Percentiles rank a stretch among this genome's conserved stretches.
Conservation (phyloP, 108 stramenopile species). For the Pinguiococcus pyrenoidosus region DNA sequence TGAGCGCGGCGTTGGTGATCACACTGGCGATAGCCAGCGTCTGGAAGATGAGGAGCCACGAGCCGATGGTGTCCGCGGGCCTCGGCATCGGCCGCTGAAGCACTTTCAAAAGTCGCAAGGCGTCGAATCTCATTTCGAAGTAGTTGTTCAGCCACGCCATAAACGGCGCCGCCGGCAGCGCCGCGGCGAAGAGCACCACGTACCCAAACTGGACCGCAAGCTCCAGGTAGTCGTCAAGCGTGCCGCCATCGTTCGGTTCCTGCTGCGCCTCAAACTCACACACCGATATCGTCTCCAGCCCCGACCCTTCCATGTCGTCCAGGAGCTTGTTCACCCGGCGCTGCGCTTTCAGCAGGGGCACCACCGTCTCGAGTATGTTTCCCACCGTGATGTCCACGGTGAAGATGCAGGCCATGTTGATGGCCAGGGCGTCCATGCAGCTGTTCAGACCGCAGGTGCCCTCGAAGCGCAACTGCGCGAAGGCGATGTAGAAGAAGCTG, state of each 20-base stretch:
- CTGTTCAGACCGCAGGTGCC: neutral
- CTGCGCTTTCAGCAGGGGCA: neutral
- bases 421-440: constrained; percentile 1
- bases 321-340: neutral
- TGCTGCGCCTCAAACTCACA: too few relatives aligned
- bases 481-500: neutral
- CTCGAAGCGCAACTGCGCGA: neutral
- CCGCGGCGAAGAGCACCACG: neutral
- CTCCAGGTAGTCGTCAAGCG: neutral
- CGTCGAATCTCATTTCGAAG: neutral
- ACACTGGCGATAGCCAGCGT: neutral
- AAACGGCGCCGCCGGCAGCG: neutral
- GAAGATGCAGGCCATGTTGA: constrained; percentile 4
- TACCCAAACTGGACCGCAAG: constrained; percentile 3
- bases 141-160: neutral
- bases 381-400: neutral
- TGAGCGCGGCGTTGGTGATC: neutral
- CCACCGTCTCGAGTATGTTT: neutral
- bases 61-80: neutral
- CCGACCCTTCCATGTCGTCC: neutral
- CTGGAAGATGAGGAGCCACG: neutral
- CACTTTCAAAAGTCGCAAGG: too few relatives aligned
- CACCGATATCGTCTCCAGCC: too few relatives aligned
- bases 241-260: neutral
- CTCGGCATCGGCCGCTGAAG: neutral